phyloP scores from a whole-genome alignment of 176 grass and related monocot species.

The Metroxylon sagu region DNA sequence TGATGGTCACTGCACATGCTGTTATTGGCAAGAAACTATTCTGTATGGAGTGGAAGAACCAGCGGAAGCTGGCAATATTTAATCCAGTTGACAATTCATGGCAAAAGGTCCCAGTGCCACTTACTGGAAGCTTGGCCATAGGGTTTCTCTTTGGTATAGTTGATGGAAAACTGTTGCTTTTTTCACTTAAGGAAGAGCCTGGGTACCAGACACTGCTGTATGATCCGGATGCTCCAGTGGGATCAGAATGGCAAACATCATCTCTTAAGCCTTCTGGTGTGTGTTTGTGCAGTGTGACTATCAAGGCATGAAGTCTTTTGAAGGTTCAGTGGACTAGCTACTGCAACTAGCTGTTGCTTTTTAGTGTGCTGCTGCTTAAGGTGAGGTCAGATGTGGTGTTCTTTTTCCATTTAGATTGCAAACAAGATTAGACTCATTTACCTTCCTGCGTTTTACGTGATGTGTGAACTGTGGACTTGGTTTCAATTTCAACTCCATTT shows the following conservation, averaged over 20 bases:
- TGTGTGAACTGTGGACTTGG: too few relatives aligned
- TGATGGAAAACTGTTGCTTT: slow-evolving; percentile 40
- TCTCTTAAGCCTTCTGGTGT: slow-evolving; percentile 27
- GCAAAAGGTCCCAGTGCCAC: slow-evolving; percentile 30
- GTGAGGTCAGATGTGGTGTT: too few relatives aligned
- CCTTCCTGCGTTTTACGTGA: too few relatives aligned
- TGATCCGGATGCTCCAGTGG: slow-evolving; percentile 33
- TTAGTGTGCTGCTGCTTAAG: too few relatives aligned
- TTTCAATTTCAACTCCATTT: too few relatives aligned
- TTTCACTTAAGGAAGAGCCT: slow-evolving; percentile 37
- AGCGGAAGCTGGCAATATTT: slow-evolving; percentile 34
- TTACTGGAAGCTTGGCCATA: slow-evolving; percentile 39
- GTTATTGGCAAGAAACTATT: slow-evolving; percentile 31
- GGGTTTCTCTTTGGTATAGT: slow-evolving; percentile 47
- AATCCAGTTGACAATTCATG: slow-evolving; percentile 34
- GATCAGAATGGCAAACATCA: slow-evolving; percentile 46
- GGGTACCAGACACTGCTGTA: slow-evolving; percentile 45
- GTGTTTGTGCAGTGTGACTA: slow-evolving; percentile 56
- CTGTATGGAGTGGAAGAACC: slow-evolving; percentile 66
- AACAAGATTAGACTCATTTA: too few relatives aligned
- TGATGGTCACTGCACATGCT: slow-evolving; percentile 67
- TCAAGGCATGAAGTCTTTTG: slow-evolving; percentile 35
- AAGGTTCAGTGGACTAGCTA: too few relatives aligned
- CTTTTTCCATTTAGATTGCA: too few relatives aligned
- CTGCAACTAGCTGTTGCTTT: too few relatives aligned